A percentile compares a stretch with the other conserved stretches of the same genome.
Evolutionary conservation across 208 protist genomes (phyloP).

Genomic region (Leishmania amazonensis): DNA sequence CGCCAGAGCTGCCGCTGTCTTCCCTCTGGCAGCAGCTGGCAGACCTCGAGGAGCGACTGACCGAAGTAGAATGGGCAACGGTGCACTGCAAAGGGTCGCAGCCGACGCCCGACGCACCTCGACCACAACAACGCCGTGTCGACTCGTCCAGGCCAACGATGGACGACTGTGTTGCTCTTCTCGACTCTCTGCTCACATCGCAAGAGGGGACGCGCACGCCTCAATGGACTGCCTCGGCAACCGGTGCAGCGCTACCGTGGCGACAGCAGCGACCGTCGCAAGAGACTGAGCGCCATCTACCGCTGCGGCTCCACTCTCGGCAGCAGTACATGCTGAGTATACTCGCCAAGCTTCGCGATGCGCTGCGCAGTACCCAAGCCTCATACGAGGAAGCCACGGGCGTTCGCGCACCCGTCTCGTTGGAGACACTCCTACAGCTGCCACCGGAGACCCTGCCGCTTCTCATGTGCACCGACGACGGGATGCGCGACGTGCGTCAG

Average conservation of each 20-base stretch:
- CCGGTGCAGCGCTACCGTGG: neutral
- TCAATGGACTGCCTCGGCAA: neutral
- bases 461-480: conserved; percentile 1
- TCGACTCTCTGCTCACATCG: conserved; percentile 11
- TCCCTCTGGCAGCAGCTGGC: neutral
- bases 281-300: neutral
- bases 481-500: neutral
- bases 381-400: conserved; percentile 17
- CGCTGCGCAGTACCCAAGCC: conserved; percentile 15
- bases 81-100: neutral
- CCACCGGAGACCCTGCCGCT: conserved; percentile 15
- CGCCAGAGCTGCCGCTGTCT: neutral
- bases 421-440: conserved; percentile 27
- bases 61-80: neutral
- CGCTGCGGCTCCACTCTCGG: neutral
- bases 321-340: conserved; percentile 7
- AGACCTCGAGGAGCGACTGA: neutral
- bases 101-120: neutral
- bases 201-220: neutral
- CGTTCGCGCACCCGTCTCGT: neutral
- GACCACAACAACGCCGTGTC: neutral
- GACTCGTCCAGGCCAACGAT: neutral
- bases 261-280: neutral
- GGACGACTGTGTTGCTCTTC: conserved; percentile 7
- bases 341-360: conserved; percentile 14